Base-by-base conservation (phyloP, 768 basidiomycete genomes). In the Omphalotus guepiniiformis region DNA sequence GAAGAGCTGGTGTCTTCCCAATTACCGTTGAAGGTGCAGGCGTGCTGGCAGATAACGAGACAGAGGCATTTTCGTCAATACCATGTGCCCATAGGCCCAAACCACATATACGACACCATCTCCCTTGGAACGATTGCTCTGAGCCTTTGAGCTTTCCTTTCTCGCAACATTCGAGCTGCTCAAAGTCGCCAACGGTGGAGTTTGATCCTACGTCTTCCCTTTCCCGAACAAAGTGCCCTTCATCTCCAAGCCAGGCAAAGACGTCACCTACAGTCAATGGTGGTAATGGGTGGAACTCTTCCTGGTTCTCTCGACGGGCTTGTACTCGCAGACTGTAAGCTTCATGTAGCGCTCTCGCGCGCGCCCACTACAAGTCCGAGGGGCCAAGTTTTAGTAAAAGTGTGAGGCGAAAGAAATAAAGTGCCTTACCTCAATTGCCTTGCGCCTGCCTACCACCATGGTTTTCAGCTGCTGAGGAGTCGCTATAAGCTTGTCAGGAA, bases 241-340 rank as follows among this genome's bases (percentile, higher is more conserved):
- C 64, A 41, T 68, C 67, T 19, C 60, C 58, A 29, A 78, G 64
- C 77, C 78, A 80, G 12, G 54, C 53, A 56, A 69, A 74, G 1
- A 77, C 68, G 43, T 76, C 73, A 4, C 66, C 73, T 23, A 70
- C 68, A 3, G 67, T 66, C 40, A 77, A 55, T n/a, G 53, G 42
- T 19, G 59, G 53, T 16, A 62, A 42, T n/a, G n/a, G n/a, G 46
- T 53, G 50, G 13, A 53, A 50, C 12, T 49, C 38, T 12, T 36
- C 34, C 18, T 47, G 27, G 9, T 29, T 34, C 34, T 47, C n/a
- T 42, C 42, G 27, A 50, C 46, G 9, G 43, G 29, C 7, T 50
- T 50, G 9, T 29, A 42, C 25, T 55, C 55, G 23, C 54, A 56
- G 53, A 15, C 52, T 58, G 49, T 75, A 77, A 1, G 72, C 72